These are phyloP conservation scores for Camellia lanceoleosa DNA, from an alignment of 148 eudicot genomes.

Conservation along the genomic window DNA sequence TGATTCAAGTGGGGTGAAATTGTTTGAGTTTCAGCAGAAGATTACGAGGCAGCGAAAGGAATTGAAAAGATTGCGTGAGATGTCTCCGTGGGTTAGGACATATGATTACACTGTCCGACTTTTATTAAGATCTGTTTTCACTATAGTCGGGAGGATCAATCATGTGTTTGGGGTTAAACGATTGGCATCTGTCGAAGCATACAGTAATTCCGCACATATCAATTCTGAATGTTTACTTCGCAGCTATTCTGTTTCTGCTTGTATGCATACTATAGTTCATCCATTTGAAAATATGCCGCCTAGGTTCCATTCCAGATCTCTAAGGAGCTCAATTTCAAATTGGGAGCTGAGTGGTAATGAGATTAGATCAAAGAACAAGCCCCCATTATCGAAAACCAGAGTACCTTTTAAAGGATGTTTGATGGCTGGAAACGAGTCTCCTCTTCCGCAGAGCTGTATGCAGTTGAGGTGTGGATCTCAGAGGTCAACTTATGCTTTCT, in stretches of 20 bases:
- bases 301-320: conserved; percentile 44
- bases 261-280: conserved; percentile 48
- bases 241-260: conserved; percentile 49
- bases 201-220: conserved; percentile 18
- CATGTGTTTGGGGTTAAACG: conserved; percentile 48
- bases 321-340: conserved; percentile 61
- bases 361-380: conserved; percentile 36
- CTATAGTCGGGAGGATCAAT: conserved; percentile 62
- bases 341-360: conserved; percentile 40
- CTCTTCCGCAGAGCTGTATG: conserved; percentile 45
- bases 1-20: conserved; percentile 39
- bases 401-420: conserved; percentile 73
- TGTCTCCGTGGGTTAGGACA: conserved; percentile 85
- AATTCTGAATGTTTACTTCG: conserved; percentile 37
- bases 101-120: conserved; percentile 65
- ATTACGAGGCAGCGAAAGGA: conserved; percentile 78
- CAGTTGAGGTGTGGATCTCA: conserved; percentile 29
- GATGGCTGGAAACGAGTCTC: conserved; percentile 48
- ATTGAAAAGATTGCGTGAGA: conserved; percentile 60
- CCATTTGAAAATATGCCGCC: conserved; percentile 48
- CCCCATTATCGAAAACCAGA: conserved; percentile 35
- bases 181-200: conserved; percentile 29
- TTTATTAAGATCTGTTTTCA: conserved; percentile 58
- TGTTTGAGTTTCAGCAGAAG: conserved; percentile 77
- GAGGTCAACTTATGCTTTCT: conserved; percentile 22